Conservation (phyloP, 2,329 filamentous ascomycete species). For the Domatiomyces globalis region DNA sequence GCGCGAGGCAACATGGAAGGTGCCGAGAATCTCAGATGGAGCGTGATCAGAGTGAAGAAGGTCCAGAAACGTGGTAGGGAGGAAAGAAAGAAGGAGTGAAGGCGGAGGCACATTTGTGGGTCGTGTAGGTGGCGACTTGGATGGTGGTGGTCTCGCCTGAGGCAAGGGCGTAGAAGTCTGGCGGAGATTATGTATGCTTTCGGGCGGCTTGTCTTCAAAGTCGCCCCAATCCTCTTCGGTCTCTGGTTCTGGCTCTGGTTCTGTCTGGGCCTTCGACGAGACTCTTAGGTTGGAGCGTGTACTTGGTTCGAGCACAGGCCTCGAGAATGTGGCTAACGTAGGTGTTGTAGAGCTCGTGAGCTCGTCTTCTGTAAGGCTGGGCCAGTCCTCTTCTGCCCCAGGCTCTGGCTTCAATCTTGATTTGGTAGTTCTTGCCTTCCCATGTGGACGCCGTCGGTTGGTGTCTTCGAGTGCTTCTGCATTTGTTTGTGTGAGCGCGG, state of each 20-base stretch:
- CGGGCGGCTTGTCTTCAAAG: slow-evolving; percentile 30
- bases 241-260: neutral
- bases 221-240: slow-evolving; percentile 41
- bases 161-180: slow-evolving; percentile 70
- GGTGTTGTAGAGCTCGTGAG: neutral
- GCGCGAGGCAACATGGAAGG: slow-evolving; percentile 51
- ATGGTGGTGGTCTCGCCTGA: slow-evolving; percentile 68
- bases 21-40: slow-evolving; percentile 3
- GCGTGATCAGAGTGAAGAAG: slow-evolving; percentile 18
- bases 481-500: neutral
- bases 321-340: neutral
- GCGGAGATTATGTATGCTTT: neutral
- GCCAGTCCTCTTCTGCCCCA: neutral
- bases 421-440: neutral
- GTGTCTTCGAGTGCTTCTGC: neutral
- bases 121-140: slow-evolving; percentile 41
- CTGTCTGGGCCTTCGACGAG: neutral
- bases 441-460: neutral
- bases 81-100: slow-evolving; percentile 62
- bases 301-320: too few relatives aligned
- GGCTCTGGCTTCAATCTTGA: neutral
- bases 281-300: neutral
- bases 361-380: neutral
- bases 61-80: slow-evolving; percentile 51
- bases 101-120: slow-evolving; percentile 84